Base-by-base conservation (phyloP, 2,329 filamentous ascomycete species). In the Pezicula carpinea region DNA sequence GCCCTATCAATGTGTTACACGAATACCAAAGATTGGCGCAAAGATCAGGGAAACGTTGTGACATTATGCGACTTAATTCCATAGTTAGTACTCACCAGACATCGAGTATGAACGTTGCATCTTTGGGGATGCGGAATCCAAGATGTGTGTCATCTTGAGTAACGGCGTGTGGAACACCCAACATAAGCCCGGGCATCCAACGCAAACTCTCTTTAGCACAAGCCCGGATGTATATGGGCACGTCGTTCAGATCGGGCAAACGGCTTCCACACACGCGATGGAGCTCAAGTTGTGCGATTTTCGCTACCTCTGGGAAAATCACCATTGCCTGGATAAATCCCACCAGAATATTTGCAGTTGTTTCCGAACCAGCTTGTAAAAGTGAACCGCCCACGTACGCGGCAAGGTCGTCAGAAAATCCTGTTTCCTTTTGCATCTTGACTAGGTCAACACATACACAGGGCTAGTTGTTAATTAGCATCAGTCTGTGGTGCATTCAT, bases 71-170 rank as follows among this genome's bases (percentile, higher is more conserved):
- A n/a, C n/a, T n/a, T n/a, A n/a, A n/a, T n/a, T n/a, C n/a, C n/a
- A n/a, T n/a, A n/a, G n/a, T n/a, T n/a, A n/a, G n/a, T n/a, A n/a
- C n/a, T n/a, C n/a, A n/a, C 22, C 66, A 68, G 39, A 49, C 42
- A 46, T 63, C 54, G 45, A 67, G 59, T 15, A 77, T 55, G 5
- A 79, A 57, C 2, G 59, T 65, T 0, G 73, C 62, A 5, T 67
- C 67, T 47, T 69, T 69, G 8, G 75, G 74, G 39, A 79, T 72
- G 21, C 64, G 62, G 45, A 66, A 68, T 4, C 71, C 74, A 6
- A 69, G 59, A 51, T 74, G 74, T 29, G 63, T 52, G 46, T 73
- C 66, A 43, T 74, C 71, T 34, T 65, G 59, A 10, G 63, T 68
- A 2, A 68, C 62, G 8, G 67, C 66, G 46, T 74, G 56, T 23